Base-by-base conservation (phyloP, 2,329 filamentous ascomycete genomes). In the Taxawa tesnikishii region DNA sequence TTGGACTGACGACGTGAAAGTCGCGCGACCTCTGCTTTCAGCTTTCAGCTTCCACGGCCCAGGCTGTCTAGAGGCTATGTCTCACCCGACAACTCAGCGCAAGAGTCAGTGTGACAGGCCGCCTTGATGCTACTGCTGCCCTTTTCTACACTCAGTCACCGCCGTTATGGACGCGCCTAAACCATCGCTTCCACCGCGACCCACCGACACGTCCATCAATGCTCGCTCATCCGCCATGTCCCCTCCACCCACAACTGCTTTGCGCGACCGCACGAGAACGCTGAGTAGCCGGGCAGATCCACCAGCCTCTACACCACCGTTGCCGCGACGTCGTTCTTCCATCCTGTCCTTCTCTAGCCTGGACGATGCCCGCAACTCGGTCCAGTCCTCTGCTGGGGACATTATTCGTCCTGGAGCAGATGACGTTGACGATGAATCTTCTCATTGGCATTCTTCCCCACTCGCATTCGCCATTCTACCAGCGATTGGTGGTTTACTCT, bases 391-490 rank as follows among this genome's bases (percentile, higher is more conserved):
- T 13, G 79, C 77, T 0, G 76, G 82, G 45, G 75, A 82, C 42
- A 62, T 90, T 15, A 60, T 88, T 6, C 61, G 73, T 16, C 66
- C 63, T 51, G 77, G 57, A 16, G 23, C 37, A n/a, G 38, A 38
- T 19, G 28, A 27, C 14, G 28, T 37, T 15, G 10, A 35, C 5
- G 54, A 62, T 11, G 73, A 78, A 23, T 63, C 72, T 32, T 79
- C 80, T 2, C 67, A 75, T 38, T 83, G 84, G 72, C 77, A 90
- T 39, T 82, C 76, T 2, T 63, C 82, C n/a, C 85, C 88, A 1
- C 61, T 96, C 19, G 78, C 75, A 0, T 79, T 94, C 51, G 87
- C 84, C 3, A 67, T 94, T 29, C 60, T 96, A 10, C 88, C 88
- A 3, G 85, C 87, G 1, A 51, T 94, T n/a, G 83, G 75, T 1